A percentile compares a stretch with the other conserved stretches of the same genome.
Conservation (phyloP, 108 stramenopile genomes). For the Epithemia pelagica region DNA sequence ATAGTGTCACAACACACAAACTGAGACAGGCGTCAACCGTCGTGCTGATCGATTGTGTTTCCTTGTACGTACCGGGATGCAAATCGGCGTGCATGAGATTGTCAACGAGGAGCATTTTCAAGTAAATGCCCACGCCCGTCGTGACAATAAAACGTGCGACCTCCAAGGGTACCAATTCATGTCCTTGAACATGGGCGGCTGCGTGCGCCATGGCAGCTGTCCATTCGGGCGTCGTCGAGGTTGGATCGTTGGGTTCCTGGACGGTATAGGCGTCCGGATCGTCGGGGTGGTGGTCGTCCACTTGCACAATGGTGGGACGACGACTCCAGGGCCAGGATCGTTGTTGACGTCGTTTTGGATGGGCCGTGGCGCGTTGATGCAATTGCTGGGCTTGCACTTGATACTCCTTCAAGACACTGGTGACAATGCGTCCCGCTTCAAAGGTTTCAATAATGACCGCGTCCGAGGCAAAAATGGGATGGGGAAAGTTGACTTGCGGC, state of each 20-base stretch:
- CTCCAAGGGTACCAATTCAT: conserved; percentile 32
- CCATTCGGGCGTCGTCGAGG: neutral
- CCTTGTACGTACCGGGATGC: no score
- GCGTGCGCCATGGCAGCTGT: neutral
- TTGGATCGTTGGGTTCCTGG: neutral
- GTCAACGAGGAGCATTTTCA: conserved; percentile 84
- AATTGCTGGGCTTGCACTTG: no score
- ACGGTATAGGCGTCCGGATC: no score
- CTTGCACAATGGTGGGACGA: no score
- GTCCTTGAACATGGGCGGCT: conserved; percentile 4
- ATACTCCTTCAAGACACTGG: no score
- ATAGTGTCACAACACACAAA: no score
- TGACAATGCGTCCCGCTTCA: conserved; percentile 36
- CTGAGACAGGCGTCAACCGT: no score
- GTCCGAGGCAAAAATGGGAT: conserved; percentile 37
- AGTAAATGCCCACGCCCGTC: conserved; percentile 62
- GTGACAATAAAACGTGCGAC: conserved; percentile 58
- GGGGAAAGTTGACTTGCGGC: conserved; percentile 48
- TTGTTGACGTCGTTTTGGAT: neutral
- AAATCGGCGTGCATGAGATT: conserved; percentile 82
- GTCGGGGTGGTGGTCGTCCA: no score
- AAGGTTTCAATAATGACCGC: conserved; percentile 60
- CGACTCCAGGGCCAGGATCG: neutral
- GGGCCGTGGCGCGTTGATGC: no score
- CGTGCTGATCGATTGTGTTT: no score